phyloP scores from a whole-genome alignment of 2,329 filamentous ascomycete genomes.

The Pochonia chlamydosporia region DNA sequence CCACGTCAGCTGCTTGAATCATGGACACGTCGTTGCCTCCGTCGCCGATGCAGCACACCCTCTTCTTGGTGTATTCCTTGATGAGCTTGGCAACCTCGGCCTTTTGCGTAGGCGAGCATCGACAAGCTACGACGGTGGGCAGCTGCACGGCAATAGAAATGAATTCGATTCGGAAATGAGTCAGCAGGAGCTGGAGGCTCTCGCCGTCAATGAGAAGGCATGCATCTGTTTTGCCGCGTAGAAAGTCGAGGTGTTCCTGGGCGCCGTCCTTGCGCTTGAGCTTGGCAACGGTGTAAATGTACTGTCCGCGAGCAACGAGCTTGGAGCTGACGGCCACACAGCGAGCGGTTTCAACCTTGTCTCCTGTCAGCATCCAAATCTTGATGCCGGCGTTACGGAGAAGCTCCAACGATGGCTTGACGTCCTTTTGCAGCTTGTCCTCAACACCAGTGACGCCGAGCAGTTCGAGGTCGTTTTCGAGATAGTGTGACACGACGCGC shows the following conservation, averaged over 20 bases:
- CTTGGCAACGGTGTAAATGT: slow-evolving; percentile 89
- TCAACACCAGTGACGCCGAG: slow-evolving; percentile 97
- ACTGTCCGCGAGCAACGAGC: slow-evolving; percentile 86
- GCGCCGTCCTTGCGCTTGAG: slow-evolving; percentile 78
- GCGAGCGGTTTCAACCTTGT: slow-evolving; percentile 95
- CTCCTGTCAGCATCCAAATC: slow-evolving; percentile 99
- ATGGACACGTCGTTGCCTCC: slow-evolving; percentile 98
- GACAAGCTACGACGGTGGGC: slow-evolving; percentile 90
- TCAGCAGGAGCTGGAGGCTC: slow-evolving; percentile 76
- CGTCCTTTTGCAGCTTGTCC: slow-evolving; percentile 91
- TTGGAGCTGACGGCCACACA: slow-evolving; percentile 96
- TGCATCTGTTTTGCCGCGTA: slow-evolving; percentile 78
- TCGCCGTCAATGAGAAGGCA: slow-evolving; percentile 94
- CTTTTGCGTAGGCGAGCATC: slow-evolving; percentile 95
- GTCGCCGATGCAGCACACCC: slow-evolving; percentile 95
- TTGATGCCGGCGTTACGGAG: slow-evolving; percentile 96
- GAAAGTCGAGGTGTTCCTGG: slow-evolving; percentile 81
- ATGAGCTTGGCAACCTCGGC: slow-evolving; percentile 90
- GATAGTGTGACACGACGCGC: slow-evolving; percentile 68
- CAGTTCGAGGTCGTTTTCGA: slow-evolving; percentile 85
- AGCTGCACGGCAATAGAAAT: slow-evolving; percentile 82
- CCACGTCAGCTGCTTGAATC: slow-evolving; percentile 98
- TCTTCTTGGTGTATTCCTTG: slow-evolving; percentile 84
- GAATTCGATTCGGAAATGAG: slow-evolving; percentile 77
- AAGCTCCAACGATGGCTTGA: slow-evolving; percentile 91